Conservation (phyloP, 2,329 filamentous ascomycete species). For the Penicillium hordei region DNA sequence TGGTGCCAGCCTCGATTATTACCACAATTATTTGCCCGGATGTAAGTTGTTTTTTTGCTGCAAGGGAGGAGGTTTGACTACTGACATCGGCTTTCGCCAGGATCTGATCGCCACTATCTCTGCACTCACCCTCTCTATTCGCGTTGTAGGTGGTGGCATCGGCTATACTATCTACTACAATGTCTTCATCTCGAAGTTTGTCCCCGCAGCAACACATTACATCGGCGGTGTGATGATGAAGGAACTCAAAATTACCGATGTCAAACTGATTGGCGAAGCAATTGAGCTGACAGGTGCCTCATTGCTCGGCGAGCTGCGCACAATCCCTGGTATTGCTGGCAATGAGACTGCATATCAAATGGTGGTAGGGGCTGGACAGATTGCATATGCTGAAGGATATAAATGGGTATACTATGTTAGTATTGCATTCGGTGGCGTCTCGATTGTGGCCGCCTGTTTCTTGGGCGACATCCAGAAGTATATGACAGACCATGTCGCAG, state of each 20-base stretch:
- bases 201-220: constrained; percentile 47
- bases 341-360: constrained; percentile 52
- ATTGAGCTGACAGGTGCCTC: constrained; percentile 56
- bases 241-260: constrained; percentile 52
- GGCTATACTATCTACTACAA: constrained; percentile 63
- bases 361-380: constrained; percentile 57
- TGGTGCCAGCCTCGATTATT: constrained; percentile 67
- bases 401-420: constrained; percentile 62
- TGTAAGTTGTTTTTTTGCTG: constrained; percentile 32
- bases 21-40: constrained; percentile 69
- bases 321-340: constrained; percentile 54
- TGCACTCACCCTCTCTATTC: constrained; percentile 67
- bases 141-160: constrained; percentile 66
- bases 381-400: constrained; percentile 60
- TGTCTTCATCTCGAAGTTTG: constrained; percentile 49
- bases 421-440: constrained; percentile 60
- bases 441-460: constrained; percentile 59
- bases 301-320: constrained; percentile 50
- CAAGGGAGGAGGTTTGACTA: neutral
- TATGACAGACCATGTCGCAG: constrained; percentile 60
- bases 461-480: constrained; percentile 59
- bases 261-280: constrained; percentile 49
- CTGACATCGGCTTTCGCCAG: constrained; percentile 18
- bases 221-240: constrained; percentile 54
- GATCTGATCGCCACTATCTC: constrained; percentile 68